A percentile compares a stretch with the other conserved stretches of the same genome.
These are phyloP conservation scores for Keithomyces neogunnii DNA, from an alignment of 2,329 filamentous ascomycete species.

Conservation along the genomic window DNA sequence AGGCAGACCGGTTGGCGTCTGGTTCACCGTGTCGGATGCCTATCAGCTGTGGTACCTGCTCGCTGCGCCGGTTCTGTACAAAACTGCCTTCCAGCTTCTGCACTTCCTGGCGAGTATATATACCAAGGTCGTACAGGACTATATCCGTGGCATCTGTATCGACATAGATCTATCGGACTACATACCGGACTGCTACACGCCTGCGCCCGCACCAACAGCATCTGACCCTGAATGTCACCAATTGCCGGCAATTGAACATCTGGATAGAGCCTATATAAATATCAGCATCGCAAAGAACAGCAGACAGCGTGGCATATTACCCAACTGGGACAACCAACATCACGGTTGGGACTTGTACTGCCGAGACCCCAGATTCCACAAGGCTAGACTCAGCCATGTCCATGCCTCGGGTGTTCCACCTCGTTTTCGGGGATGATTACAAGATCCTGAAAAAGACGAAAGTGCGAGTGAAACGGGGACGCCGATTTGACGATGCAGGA, in stretches of 20 bases:
- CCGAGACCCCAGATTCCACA: background rate
- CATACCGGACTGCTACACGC: conserved; percentile 4
- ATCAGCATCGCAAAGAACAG: background rate
- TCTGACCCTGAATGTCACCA: background rate
- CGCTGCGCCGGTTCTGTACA: conserved; percentile 1
- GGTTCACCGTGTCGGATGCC: background rate
- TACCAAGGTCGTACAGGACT: background rate
- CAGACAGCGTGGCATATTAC: too few relatives aligned
- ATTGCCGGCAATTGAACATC: background rate
- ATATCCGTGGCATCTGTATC: conserved; percentile 1
- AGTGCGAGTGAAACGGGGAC: too few relatives aligned
- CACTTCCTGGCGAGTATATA: background rate
- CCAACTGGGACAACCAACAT: background rate
- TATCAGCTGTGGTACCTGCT: conserved; percentile 1
- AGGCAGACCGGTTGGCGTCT: background rate
- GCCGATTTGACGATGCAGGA: too few relatives aligned
- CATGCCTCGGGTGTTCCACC: too few relatives aligned
- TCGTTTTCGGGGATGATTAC: too few relatives aligned
- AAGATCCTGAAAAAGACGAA: too few relatives aligned
- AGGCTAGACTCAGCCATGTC: too few relatives aligned
- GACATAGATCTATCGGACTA: conserved; percentile 4
- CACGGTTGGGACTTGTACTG: conserved; percentile 1
- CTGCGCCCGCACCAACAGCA: background rate
- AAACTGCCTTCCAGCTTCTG: background rate
- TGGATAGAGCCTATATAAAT: background rate